Conservation (phyloP, 2,329 filamentous ascomycete species). For the Aureobasidium namibiae region DNA sequence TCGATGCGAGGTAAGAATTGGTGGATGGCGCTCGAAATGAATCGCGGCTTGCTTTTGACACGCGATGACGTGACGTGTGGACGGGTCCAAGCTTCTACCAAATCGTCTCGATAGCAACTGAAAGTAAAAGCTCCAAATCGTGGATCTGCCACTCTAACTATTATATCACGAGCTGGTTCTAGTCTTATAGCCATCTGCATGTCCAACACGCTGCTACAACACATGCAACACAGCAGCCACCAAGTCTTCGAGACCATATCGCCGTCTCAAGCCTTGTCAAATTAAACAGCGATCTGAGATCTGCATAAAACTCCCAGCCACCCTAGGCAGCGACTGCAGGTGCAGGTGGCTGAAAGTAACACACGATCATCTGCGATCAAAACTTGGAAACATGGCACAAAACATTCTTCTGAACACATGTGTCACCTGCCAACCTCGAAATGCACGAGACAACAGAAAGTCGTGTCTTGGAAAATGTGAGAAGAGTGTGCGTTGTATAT, state of each 20-base stretch:
- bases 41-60: background rate
- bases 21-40: background rate
- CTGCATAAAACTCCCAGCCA: constrained; percentile 2
- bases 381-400: background rate
- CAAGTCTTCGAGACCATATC: background rate
- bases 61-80: background rate
- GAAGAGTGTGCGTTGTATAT: background rate
- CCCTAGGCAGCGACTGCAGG: background rate
- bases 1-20: constrained; percentile 5
- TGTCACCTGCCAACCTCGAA: background rate
- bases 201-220: background rate
- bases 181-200: background rate
- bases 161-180: background rate
- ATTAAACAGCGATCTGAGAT: background rate
- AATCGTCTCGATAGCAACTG: background rate
- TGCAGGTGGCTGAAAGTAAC: constrained; percentile 1
- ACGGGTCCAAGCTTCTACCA: background rate
- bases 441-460: background rate
- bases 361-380: background rate
- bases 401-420: background rate
- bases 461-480: background rate
- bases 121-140: background rate
- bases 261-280: background rate
- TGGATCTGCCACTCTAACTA: too few species aligned
- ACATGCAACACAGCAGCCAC: background rate